phyloP scores from a whole-genome alignment of 2,329 filamentous ascomycete genomes.

The Rhexocercosporidium sp. region DNA sequence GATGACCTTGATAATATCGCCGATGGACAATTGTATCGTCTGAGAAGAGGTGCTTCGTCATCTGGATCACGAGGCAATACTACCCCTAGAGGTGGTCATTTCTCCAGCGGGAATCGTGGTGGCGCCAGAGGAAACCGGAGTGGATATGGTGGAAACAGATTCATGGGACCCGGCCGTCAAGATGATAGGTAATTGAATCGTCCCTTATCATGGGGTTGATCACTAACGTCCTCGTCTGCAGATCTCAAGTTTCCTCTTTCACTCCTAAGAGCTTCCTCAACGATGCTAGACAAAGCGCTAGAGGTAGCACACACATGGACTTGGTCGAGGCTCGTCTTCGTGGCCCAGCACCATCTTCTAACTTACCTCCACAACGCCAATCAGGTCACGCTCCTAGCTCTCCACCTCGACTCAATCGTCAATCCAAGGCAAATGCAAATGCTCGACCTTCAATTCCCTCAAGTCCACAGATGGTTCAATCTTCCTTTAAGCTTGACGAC shows the following conservation, averaged over 20 bases:
- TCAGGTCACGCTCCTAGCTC: background rate
- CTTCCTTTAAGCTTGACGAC: background rate
- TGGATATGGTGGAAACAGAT: background rate
- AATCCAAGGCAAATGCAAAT: background rate
- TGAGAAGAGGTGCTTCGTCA: constrained; percentile 26
- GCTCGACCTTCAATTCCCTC: background rate
- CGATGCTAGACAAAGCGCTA: background rate
- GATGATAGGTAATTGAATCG: background rate
- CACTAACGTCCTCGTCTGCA: background rate
- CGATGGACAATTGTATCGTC: constrained; percentile 37
- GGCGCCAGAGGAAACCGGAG: constrained; percentile 7
- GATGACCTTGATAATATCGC: constrained; percentile 35
- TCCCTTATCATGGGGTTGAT: background rate
- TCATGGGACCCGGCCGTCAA: background rate
- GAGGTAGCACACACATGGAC: background rate
- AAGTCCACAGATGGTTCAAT: background rate
- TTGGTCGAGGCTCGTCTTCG: background rate
- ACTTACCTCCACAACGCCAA: background rate
- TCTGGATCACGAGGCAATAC: constrained; percentile 11
- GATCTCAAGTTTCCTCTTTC: background rate
- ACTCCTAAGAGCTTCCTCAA: constrained; percentile 5
- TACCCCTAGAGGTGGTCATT: constrained; percentile 10
- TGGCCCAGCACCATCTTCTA: background rate
- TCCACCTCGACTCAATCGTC: background rate
- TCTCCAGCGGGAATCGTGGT: background rate